phyloP scores from a whole-genome alignment of 2,329 filamentous ascomycete genomes.

The Aspergillus pseudotamarii region DNA sequence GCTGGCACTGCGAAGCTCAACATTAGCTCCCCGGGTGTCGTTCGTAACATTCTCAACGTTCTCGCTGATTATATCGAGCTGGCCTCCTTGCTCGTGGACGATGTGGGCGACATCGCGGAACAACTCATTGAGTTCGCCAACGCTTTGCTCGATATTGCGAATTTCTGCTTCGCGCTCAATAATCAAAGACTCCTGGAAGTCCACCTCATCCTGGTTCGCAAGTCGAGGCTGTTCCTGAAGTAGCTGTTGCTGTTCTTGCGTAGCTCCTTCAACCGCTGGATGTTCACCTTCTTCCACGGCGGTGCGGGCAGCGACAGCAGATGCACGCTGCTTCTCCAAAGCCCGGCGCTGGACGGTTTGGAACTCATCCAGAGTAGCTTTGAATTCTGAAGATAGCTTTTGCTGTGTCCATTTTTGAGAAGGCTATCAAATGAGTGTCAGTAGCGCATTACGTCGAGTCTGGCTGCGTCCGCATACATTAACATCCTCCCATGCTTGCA shows the following conservation, averaged over 20 bases:
- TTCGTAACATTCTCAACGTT: constrained; percentile 83
- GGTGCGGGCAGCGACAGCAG: constrained; percentile 77
- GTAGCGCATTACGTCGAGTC: constrained; percentile 13
- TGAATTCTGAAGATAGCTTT: constrained; percentile 92
- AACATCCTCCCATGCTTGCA: constrained; percentile 83
- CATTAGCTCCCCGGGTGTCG: constrained; percentile 81
- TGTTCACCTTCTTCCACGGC: constrained; percentile 65
- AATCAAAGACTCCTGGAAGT: constrained; percentile 95
- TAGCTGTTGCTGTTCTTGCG: constrained; percentile 69
- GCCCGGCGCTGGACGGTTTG: constrained; percentile 87
- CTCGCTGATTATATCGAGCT: constrained; percentile 81
- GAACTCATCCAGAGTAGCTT: constrained; percentile 84
- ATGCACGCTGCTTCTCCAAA: constrained; percentile 89
- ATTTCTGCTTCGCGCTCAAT: constrained; percentile 97
- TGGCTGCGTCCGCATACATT: constrained; percentile 58
- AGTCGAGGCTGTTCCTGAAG: constrained; percentile 77
- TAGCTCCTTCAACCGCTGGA: constrained; percentile 31
- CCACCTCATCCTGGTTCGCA: constrained; percentile 89
- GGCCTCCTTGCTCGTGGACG: constrained; percentile 88
- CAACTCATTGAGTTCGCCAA: constrained; percentile 92
- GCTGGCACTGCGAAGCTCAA: constrained; percentile 81
- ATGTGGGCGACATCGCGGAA: constrained; percentile 99
- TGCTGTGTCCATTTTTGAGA: constrained; percentile 96
- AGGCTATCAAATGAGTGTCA: constrained; percentile 57
- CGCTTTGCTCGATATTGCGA: constrained; percentile 93